Evolutionary conservation across 306 rosid genomes (phyloP).

Genomic region (Medicago lupulina): DNA sequence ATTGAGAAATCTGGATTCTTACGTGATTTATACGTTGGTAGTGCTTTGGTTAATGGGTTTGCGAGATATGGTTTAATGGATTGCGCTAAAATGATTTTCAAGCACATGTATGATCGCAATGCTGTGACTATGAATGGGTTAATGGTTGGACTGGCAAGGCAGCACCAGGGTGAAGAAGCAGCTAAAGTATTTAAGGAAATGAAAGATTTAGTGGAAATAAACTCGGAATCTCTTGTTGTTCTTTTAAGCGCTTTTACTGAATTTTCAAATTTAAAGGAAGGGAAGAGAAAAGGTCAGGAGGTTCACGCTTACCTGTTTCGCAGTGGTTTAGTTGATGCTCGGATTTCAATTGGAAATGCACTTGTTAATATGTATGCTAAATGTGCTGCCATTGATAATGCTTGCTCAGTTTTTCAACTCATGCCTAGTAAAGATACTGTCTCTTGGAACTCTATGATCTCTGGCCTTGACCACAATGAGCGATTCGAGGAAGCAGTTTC

Average conservation of each 20-base stretch:
- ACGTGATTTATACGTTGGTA: conserved; percentile 78
- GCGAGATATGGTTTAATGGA: conserved; percentile 64
- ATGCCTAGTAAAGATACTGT: conserved; percentile 68
- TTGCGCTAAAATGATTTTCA: conserved; percentile 65
- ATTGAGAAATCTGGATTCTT: conserved; percentile 68
- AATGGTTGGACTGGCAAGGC: conserved; percentile 85
- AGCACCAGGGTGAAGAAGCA: conserved; percentile 85
- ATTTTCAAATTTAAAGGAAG: conserved; percentile 62
- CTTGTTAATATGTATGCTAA: conserved; percentile 85
- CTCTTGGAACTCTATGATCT: conserved; percentile 86
- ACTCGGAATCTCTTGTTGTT: conserved; percentile 69
- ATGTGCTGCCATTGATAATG: conserved; percentile 66
- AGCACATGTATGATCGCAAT: conserved; percentile 71
- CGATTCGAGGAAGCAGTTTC: conserved; percentile 69
- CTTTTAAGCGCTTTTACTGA: conserved; percentile 72
- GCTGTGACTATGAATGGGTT: conserved; percentile 87
- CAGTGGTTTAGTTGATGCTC: conserved; percentile 47
- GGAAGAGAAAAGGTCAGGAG: conserved; percentile 74
- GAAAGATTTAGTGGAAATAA: conserved; percentile 66
- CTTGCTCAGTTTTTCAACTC: conserved; percentile 62
- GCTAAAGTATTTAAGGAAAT: conserved; percentile 64
- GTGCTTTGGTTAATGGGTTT: conserved; percentile 88
- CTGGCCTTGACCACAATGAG: conserved; percentile 84
- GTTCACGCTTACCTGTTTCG: conserved; percentile 71
- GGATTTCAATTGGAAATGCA: conserved; percentile 71